Base-by-base conservation (phyloP, 2,329 filamentous ascomycete genomes). In the Bipolaris bicolor region DNA sequence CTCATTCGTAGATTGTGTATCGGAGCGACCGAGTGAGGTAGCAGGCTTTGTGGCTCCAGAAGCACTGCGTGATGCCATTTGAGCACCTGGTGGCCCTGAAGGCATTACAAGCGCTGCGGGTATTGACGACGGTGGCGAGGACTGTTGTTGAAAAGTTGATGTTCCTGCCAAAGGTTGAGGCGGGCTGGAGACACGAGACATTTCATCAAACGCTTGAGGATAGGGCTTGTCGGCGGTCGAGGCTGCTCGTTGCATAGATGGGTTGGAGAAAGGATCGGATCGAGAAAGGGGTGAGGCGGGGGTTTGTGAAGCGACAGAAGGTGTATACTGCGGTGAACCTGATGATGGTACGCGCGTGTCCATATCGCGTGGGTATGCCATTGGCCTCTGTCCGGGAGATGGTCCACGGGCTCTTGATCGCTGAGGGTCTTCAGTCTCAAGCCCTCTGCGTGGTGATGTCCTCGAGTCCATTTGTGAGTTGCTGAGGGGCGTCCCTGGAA, bases 1-100 rank as follows among this genome's bases (percentile, higher is more conserved):
- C 46, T 77, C 73, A 6, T 67, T 72, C 26, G 72, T 65, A 16
- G 70, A 55, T 49, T 56, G 71, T 2, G 73, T 75, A 46, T 76
- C 72, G 3, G 74, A 75, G 22, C 71, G 70, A 45, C 52, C 61
- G 5, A 75, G 63, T 20, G 64, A 47, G 4, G 58, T 50, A 13
- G 57, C 39, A 26, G 55, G 46, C 20, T 60, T 61, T 24, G 52
- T 58, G 5, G 60, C 50, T 7, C 69, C 67, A 34, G 64, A 68
- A 34, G 63, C 61, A 16, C 61, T 63, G n/a, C 59, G 56, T 15
- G 62, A 47, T 7, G 66, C 64, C 10, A 56, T 34, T 11, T 68
- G 66, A 18, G 15, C 60, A 31, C 36, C 54, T 41, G 51, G 49
- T 41, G 60, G 45, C 9, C 54, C 44, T 24, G 58, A 55, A 16